Base-by-base conservation (phyloP, 352 stramenopile genomes). In the Pythium vanterpoolii region DNA sequence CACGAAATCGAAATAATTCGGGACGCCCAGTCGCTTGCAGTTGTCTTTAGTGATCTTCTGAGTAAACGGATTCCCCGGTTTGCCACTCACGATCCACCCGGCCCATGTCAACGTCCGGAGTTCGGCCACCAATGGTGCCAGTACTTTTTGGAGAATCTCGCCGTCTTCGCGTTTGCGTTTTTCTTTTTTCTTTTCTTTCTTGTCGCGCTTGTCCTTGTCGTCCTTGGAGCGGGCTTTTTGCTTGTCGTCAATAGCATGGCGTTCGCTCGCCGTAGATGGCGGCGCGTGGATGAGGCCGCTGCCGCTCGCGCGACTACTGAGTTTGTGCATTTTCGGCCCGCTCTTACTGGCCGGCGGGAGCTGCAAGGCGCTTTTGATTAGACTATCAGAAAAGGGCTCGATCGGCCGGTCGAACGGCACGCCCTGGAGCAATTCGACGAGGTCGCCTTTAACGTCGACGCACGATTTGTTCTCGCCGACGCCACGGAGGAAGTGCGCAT, bases 1-100 rank as follows among this genome's bases (percentile, higher is more conserved):
- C 44, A 94, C 73, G 59, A 80, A 94, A 68, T 92, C 81, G 80
- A 94, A 94, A 67, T 92, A 94, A 55, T 91, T 91, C 28, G 80
- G 79, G 18, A 94, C 83, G 16, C 83, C 83, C 0, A 93, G 72
- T 14, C 79, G 70, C 66, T 90, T 90, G 76, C 85, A 94, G 64
- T 94, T 94, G 0, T 94, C 83, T 34, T 77, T 77, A 11, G 85
- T 94, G 66, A 92, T 90, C 67, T 94, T 94, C 56, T 86, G 77
- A 46, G 90, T 66, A 66, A 93, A 92, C n/a, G 84, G 82, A 44
- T 90, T 93, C 0, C 73, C 78, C 0, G 82, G 59, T 42, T 93
- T 92, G 46, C 82, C 80, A 44, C 62, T 84, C 16, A 91, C 77
- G 48, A 88, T 70, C 84, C 84, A 93, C 8, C 74, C 80, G 2